Conservation (phyloP, 1,139 yeast genomes). For the Pichia sp. region DNA sequence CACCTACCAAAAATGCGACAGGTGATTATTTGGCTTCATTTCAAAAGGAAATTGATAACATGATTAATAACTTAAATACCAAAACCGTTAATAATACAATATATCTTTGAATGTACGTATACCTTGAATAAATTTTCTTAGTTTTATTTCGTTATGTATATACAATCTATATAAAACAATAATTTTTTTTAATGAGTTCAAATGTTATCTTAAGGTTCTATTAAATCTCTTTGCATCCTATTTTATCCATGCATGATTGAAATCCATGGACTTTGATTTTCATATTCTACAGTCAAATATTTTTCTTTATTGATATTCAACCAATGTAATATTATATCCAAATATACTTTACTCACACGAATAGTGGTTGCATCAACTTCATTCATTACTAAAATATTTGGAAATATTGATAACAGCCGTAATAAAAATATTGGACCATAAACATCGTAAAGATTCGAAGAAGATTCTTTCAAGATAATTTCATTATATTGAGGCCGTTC, state of each 20-base stretch:
- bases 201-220: too few species aligned
- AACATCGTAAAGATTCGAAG: slow-evolving; percentile 34
- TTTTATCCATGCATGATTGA: slow-evolving; percentile 17
- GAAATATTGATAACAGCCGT: slow-evolving; percentile 67
- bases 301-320: slow-evolving; percentile 41
- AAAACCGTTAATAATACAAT: slow-evolving; percentile 13
- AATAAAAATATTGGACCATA: slow-evolving; percentile 56
- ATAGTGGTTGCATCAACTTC: slow-evolving; percentile 75
- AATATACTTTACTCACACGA: slow-evolving; percentile 45
- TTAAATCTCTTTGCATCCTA: too few species aligned
- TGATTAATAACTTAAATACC: slow-evolving; percentile 12
- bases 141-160: not conserved
- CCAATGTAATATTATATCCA: slow-evolving; percentile 48
- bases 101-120: slow-evolving; percentile 4
- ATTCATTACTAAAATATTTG: slow-evolving; percentile 72
- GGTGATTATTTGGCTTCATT: slow-evolving; percentile 7
- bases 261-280: slow-evolving; percentile 46
- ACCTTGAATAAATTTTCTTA: not conserved
- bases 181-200: not conserved
- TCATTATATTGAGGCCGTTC: slow-evolving; percentile 79
- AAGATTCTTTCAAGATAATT: slow-evolving; percentile 23
- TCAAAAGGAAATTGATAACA: slow-evolving; percentile 13
- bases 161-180: not conserved
- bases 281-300: slow-evolving; percentile 43
- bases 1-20: not conserved